Base-by-base conservation (phyloP, 2,329 filamentous ascomycete species). In the Zymoseptoria ardabiliae region DNA sequence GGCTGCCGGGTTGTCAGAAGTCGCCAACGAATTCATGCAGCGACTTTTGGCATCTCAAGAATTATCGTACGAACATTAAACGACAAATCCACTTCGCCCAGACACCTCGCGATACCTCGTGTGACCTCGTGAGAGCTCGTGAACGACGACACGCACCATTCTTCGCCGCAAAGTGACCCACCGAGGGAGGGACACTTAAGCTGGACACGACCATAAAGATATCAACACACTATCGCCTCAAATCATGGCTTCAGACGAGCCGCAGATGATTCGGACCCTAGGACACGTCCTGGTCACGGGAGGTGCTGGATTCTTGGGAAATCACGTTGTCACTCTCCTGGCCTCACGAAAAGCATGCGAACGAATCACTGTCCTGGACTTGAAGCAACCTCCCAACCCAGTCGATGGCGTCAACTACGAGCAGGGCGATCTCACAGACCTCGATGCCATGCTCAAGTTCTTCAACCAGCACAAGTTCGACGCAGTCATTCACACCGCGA, bases 301-400 rank as follows among this genome's bases (percentile, higher is more conserved):
- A 56, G 79, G 79, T 54, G 78, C 78, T 59, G 79, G 80, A 21
- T 81, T 82, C 63, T 70, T 82, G 4, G 80, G 80, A 30, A 71
- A 75, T 61, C 78, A 81, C 67, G 79, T 82, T 59, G 79, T 81
- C 56, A 73, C 73, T 54, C 73, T 79, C 57, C 74, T 82, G 41
- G 69, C 74, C 23, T 65, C 71, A 23, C 67, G 72, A 35, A 71
- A 75, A 60, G 76, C 77, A 13, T 72, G 74, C 63, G 73, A 73
- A 48, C 74, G 75, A 58, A 68, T 81, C 63, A 75, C 76, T 28
- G 77, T 79, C 13, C 74, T 82, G 66, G 78, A 79, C 66, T 71
- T 81, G 60, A 73, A 76, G 66, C 73, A 75, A 23, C 73, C 70
- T 49, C 58, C 71, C 55, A 76, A 78, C 61, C 69, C 73, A 17